These are phyloP conservation scores for Candida gigantensis DNA, from an alignment of 1,139 yeast species.

Conservation along the genomic window DNA sequence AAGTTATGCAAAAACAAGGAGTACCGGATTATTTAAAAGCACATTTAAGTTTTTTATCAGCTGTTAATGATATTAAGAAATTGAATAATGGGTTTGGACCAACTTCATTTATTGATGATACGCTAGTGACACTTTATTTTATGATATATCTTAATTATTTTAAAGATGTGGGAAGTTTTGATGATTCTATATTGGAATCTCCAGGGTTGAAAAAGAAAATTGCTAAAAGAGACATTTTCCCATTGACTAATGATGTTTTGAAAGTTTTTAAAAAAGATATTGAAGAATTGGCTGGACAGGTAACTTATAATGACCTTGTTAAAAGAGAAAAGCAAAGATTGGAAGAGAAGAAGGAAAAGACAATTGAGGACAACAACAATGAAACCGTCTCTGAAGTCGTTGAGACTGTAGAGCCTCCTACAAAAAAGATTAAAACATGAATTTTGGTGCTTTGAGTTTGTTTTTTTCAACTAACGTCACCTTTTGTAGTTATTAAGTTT, in stretches of 20 bases:
- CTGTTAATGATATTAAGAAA: constrained; percentile 64
- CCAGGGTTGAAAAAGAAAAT: constrained; percentile 42
- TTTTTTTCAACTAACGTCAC: constrained; percentile 14
- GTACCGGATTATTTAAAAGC: constrained; percentile 31
- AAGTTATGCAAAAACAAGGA: constrained; percentile 29
- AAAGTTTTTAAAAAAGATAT: constrained; percentile 30
- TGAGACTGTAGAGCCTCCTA: not conserved
- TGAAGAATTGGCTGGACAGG: constrained; percentile 33
- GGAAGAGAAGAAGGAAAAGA: constrained; percentile 1
- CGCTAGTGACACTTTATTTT: constrained; percentile 64
- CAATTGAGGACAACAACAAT: not conserved
- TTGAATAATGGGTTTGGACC: constrained; percentile 83
- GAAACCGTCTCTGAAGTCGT: not conserved
- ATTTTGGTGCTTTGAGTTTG: not conserved
- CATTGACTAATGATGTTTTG: constrained; percentile 39
- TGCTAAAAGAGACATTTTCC: constrained; percentile 48
- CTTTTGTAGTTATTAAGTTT: constrained; percentile 19
- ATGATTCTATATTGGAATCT: constrained; percentile 20
- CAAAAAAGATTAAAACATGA: constrained; percentile 4
- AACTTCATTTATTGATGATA: constrained; percentile 75
- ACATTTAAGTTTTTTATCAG: constrained; percentile 47
- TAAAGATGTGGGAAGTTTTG: constrained; percentile 5
- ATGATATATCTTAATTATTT: constrained; percentile 40
- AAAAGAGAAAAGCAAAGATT: constrained; percentile 3
- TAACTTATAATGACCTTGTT: constrained; percentile 32